Conservation (phyloP, 208 protist genomes). For the Leishmania tarentolae region DNA sequence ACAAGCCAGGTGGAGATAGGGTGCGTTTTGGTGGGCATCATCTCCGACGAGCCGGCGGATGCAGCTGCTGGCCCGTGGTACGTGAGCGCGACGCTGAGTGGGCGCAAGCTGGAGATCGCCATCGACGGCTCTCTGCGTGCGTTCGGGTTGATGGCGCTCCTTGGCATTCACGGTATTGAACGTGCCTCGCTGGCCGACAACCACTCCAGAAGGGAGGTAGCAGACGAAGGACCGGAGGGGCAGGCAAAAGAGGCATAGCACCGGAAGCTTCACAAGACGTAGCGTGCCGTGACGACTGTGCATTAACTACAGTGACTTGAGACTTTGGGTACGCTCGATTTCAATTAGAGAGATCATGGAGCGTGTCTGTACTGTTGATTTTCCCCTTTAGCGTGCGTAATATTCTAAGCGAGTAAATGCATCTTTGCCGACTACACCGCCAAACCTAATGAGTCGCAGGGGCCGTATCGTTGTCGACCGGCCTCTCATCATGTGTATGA, state of each 20-base stretch:
- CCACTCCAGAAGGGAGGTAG: not conserved
- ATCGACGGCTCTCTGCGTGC: constrained; percentile 79
- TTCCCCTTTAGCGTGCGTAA: not conserved
- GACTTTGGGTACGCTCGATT: not conserved
- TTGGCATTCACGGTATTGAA: constrained; percentile 40
- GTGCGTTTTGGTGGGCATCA: constrained; percentile 63
- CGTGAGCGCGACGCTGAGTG: constrained; percentile 82
- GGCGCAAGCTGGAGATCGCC: constrained; percentile 82
- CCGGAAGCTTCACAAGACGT: not conserved
- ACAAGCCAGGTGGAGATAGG: constrained; percentile 54
- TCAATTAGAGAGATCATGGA: not conserved
- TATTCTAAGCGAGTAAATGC: not conserved
- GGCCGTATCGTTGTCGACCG: not conserved
- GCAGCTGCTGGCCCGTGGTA: constrained; percentile 47
- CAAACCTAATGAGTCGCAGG: not conserved
- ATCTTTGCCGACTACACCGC: not conserved
- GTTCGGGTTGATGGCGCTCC: constrained; percentile 80
- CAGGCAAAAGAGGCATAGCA: constrained; percentile 13
- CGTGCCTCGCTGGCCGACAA: not conserved
- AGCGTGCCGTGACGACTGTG: not conserved
- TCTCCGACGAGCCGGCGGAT: constrained; percentile 29
- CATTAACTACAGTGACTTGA: not conserved
- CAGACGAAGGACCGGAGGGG: constrained; percentile 1
- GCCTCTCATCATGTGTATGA: not conserved
- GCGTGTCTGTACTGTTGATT: not conserved